Conservation (phyloP, 2,329 filamentous ascomycete genomes). For the Ceratocystis cacaofunesta region DNA sequence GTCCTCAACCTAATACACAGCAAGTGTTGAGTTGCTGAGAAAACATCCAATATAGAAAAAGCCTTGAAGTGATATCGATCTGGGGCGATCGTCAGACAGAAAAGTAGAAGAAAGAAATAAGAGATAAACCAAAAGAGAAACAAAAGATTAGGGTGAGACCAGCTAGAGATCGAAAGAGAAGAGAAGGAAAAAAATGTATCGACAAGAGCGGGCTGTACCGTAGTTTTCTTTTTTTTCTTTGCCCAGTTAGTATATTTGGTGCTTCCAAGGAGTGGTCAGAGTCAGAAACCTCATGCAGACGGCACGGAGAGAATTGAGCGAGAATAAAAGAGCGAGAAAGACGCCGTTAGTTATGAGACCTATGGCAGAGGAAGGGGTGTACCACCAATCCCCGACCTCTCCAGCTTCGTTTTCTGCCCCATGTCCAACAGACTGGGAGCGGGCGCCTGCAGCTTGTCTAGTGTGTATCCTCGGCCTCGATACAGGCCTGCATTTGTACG, state of each 20-base stretch:
- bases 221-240: background rate
- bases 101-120: background rate
- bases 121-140: slow-evolving; percentile 16
- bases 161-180: slow-evolving; percentile 35
- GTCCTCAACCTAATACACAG: background rate
- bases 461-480: slow-evolving; percentile 2
- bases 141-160: slow-evolving; percentile 32
- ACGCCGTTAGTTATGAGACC: slow-evolving; percentile 2
- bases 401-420: background rate
- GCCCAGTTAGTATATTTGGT: background rate
- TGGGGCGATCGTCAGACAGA: background rate
- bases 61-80: background rate
- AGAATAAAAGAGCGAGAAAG: background rate
- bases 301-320: slow-evolving; percentile 24
- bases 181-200: slow-evolving; percentile 21
- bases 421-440: background rate
- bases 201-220: slow-evolving; percentile 1
- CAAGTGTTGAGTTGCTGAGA: background rate
- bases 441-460: background rate
- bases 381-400: background rate
- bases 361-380: background rate
- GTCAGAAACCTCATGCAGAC: slow-evolving; percentile 18
- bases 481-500: background rate
- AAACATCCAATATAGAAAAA: no score
- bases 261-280: background rate